phyloP scores from a whole-genome alignment of 768 basidiomycete genomes.

The Lanmaoa pseudosensibilis region DNA sequence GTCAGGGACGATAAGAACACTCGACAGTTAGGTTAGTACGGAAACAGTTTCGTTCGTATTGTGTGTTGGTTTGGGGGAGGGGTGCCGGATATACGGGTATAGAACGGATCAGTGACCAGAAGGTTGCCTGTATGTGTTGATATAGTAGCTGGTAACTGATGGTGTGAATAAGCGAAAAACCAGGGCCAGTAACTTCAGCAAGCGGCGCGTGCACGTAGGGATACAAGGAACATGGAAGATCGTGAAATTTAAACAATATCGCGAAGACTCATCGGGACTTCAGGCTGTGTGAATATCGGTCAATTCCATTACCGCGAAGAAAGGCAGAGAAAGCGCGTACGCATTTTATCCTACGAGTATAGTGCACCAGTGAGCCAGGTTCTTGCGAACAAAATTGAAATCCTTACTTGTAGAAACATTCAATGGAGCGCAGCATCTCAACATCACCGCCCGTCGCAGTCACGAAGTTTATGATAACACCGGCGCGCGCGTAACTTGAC shows the following conservation, averaged over 20 bases:
- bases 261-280: constrained; percentile 88
- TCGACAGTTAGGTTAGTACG: constrained; percentile 42
- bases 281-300: constrained; percentile 54
- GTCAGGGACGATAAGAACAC: constrained; percentile 40
- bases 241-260: constrained; percentile 73
- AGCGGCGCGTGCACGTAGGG: constrained; percentile 61
- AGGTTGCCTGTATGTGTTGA: constrained; percentile 45
- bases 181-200: constrained; percentile 32
- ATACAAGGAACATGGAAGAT: constrained; percentile 68
- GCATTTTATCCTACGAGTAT: constrained; percentile 75
- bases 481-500: constrained; percentile 80
- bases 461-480: constrained; percentile 94
- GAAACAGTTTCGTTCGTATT: constrained; percentile 56
- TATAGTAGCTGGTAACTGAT: constrained; percentile 49
- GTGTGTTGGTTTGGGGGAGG: constrained; percentile 34
- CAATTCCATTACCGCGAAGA: constrained; percentile 18
- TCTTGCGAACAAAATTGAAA: background rate
- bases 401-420: constrained; percentile 94
- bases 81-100: constrained; percentile 70
- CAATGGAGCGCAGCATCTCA: constrained; percentile 97
- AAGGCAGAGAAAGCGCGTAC: constrained; percentile 45
- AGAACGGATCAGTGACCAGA: constrained; percentile 40
- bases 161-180: constrained; percentile 38
- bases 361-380: constrained; percentile 15
- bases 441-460: constrained; percentile 97